These are phyloP conservation scores for Stygiomarasmius scandens DNA, from an alignment of 1,284 basidiomycete genomes.

Conservation along the genomic window DNA sequence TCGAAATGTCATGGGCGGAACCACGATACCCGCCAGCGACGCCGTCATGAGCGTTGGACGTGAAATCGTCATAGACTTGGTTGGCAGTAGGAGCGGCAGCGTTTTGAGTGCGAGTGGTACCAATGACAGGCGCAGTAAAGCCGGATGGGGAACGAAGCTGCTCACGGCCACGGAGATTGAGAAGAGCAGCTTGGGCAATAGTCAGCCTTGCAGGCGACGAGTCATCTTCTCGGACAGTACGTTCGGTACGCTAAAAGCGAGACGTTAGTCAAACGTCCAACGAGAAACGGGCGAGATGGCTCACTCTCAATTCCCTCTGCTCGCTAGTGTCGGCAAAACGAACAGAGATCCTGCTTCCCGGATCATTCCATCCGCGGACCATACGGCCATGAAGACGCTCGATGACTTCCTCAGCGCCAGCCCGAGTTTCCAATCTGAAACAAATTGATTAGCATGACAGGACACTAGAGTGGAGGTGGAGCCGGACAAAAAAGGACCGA, in stretches of 20 bases:
- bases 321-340: constrained; percentile 70
- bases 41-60: constrained; percentile 13
- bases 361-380: constrained; percentile 75
- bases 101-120: constrained; percentile 3
- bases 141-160: constrained; percentile 24
- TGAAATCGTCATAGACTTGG: constrained; percentile 16
- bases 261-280: constrained; percentile 3
- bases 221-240: constrained; percentile 53
- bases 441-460: not conserved
- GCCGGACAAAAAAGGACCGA: not conserved
- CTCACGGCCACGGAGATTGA: constrained; percentile 72
- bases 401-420: constrained; percentile 71
- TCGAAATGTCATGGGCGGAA: constrained; percentile 9
- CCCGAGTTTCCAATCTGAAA: constrained; percentile 62
- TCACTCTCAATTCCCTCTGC: constrained; percentile 49
- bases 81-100: constrained; percentile 14
- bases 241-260: constrained; percentile 41
- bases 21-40: constrained; percentile 12
- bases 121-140: constrained; percentile 11
- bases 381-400: constrained; percentile 73
- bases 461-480: not conserved
- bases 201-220: constrained; percentile 65
- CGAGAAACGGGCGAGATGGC: constrained; percentile 20
- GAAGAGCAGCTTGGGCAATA: constrained; percentile 73
- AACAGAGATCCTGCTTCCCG: constrained; percentile 71